Evolutionary conservation across 2,329 filamentous ascomycete species (phyloP).

Genomic region (Penicillium sp.): DNA sequence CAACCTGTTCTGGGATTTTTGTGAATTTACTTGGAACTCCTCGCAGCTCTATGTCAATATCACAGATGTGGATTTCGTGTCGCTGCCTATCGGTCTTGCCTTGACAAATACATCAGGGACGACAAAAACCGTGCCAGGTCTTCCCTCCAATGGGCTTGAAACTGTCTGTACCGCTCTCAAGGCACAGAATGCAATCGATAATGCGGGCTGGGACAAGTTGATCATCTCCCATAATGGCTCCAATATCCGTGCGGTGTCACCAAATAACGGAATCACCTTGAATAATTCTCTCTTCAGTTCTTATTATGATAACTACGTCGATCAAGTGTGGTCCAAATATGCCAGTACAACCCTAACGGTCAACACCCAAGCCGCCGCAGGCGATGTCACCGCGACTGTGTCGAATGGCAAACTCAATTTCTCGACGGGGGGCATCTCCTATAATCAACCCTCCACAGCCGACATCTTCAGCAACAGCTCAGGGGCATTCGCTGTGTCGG

Average conservation of each 20-base stretch:
- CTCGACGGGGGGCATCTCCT: conserved; percentile 51
- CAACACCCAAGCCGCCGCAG: conserved; percentile 67
- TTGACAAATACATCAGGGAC: conserved; percentile 50
- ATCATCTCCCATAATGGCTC: conserved; percentile 52
- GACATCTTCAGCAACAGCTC: conserved; percentile 72
- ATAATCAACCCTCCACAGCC: conserved; percentile 59
- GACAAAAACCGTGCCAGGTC: conserved; percentile 60
- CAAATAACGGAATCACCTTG: conserved; percentile 46
- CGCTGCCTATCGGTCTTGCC: conserved; percentile 63
- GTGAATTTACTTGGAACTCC: conserved; percentile 70
- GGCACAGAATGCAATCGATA: conserved; percentile 61
- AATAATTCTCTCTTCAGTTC: conserved; percentile 53
- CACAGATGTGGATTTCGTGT: conserved; percentile 76
- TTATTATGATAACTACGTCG: conserved; percentile 59
- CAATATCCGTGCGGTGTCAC: conserved; percentile 46
- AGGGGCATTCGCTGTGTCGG: conserved; percentile 59
- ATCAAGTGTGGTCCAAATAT: conserved; percentile 57
- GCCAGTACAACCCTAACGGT: conserved; percentile 54
- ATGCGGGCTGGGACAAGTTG: conserved; percentile 65
- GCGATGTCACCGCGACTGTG: conserved; percentile 59
- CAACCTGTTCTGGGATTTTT: conserved; percentile 66
- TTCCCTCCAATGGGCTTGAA: conserved; percentile 61
- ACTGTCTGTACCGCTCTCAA: conserved; percentile 59
- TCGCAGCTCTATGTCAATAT: conserved; percentile 70
- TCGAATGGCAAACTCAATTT: conserved; percentile 48